These are phyloP conservation scores for Talaromyces amestolkiae DNA, from an alignment of 2,329 filamentous ascomycete species.

Conservation along the genomic window DNA sequence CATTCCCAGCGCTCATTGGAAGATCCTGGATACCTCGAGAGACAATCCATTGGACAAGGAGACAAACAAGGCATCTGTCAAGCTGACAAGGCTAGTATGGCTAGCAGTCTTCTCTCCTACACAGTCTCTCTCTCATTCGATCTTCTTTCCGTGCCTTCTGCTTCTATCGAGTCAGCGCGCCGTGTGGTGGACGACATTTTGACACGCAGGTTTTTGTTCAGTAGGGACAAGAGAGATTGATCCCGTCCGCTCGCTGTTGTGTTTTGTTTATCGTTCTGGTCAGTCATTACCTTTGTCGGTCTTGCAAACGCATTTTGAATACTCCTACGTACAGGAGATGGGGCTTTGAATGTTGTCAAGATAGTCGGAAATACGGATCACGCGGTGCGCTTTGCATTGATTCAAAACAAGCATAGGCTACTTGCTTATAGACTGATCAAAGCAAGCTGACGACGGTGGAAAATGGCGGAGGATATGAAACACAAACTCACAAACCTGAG, in stretches of 20 bases:
- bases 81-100: not conserved
- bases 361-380: not conserved
- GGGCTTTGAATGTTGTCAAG: not conserved
- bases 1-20: conserved; percentile 10
- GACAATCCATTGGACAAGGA: not conserved
- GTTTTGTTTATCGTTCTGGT: not conserved
- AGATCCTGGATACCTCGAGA: conserved; percentile 11
- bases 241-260: conserved; percentile 18
- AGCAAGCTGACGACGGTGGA: not conserved
- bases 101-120: not conserved
- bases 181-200: conserved; percentile 9
- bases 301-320: not conserved
- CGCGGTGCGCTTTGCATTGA: not conserved
- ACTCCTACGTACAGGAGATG: not conserved
- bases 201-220: not conserved
- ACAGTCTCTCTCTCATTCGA: not conserved
- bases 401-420: not conserved
- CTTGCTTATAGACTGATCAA: not conserved
- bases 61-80: not conserved
- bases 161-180: not conserved
- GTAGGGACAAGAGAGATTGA: conserved; percentile 9
- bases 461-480: conserved; percentile 18
- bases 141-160: not conserved
- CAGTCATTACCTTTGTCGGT: conserved; percentile 16
- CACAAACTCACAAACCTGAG: conserved; percentile 6